Evolutionary conservation across 495 filamentous ascomycete species (phyloP), one percentile per base, ranked within the genome.

Genomic region (Talaromyces trachyspermus): DNA sequence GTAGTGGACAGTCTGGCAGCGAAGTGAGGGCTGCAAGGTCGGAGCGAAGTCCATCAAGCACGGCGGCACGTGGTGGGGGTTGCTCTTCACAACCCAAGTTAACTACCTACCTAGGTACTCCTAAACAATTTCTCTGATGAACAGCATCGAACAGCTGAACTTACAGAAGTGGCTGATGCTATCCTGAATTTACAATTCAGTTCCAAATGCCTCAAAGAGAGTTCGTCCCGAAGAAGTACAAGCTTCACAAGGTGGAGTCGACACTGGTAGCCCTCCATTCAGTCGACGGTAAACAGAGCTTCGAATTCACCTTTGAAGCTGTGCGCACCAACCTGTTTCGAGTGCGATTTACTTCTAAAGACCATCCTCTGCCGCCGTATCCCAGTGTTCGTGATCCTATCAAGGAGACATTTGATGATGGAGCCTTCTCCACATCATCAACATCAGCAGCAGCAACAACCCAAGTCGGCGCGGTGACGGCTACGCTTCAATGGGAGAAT

Each of bases 301-400:
- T 77, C 48, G 60, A 69, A 14, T 83, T 85, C 57, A 64, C 64
- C 8, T 82, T 85, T 55, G 74, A 83, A 54, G 69, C 71, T 4
- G 22, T 84, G 27, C 71, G 75, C 18, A 65, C 74, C 12, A 78
- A 80, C 38, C 61, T 85, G 3, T 85, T 84, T 59, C 71, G 81
- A 15, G 82, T 80, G 26, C 79, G 76, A 7, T 85, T 85, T 60
- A 70, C 77, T 20, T 80, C 80, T 6, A 47, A 61, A 26, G 57
- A 69, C 11, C 79, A 83, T 54, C 73, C 72, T 17, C 54, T 82
- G 15, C 76, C 81, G 29, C 79, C 78, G 5, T 74, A 75, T 61
- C 80, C 80, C 17, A 81, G 76, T 46, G 69, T 79, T 14, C 61
- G 53, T 19, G 69, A 67, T 29, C 79, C 74, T 8, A 36, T 4